A percentile compares a stretch with the other conserved stretches of the same genome.
These are phyloP conservation scores for Cyclotella choctawhatcheeana DNA, from an alignment of 108 stramenopile species.

Conservation along the genomic window DNA sequence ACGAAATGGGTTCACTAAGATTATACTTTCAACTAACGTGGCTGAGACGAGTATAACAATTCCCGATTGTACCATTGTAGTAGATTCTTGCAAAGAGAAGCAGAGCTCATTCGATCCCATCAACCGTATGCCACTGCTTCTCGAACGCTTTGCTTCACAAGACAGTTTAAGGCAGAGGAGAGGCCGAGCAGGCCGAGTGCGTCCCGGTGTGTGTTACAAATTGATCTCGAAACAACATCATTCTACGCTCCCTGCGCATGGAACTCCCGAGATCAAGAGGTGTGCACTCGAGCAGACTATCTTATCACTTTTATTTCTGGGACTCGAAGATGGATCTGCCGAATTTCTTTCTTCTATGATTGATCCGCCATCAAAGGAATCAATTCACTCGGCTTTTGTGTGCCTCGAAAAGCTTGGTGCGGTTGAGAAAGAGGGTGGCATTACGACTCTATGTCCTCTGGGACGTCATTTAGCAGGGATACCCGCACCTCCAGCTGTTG, in stretches of 20 bases:
- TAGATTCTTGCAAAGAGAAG: slow-evolving; percentile 86
- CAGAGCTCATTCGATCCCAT: slow-evolving; percentile 84
- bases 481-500: slow-evolving; percentile 83
- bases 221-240: slow-evolving; percentile 67
- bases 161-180: slow-evolving; percentile 81
- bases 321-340: slow-evolving; percentile 73
- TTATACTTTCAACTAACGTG: slow-evolving; percentile 95
- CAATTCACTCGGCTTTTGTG: slow-evolving; percentile 62
- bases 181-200: slow-evolving; percentile 85
- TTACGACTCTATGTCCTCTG: slow-evolving; percentile 64
- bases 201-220: slow-evolving; percentile 87
- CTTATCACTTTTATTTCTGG: slow-evolving; percentile 80
- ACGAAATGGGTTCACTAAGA: slow-evolving; percentile 81
- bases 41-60: slow-evolving; percentile 94
- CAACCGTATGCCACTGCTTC: slow-evolving; percentile 87
- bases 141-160: slow-evolving; percentile 81
- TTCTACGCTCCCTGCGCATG: slow-evolving; percentile 64
- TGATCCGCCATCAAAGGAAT: slow-evolving; percentile 72
- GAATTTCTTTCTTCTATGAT: slow-evolving; percentile 64
- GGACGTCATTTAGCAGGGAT: slow-evolving; percentile 86
- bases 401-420: slow-evolving; percentile 76
- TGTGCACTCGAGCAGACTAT: slow-evolving; percentile 87
- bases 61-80: slow-evolving; percentile 91
- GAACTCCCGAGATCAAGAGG: slow-evolving; percentile 79
- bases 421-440: slow-evolving; percentile 22